Conservation (phyloP, 2,329 filamentous ascomycete genomes). For the Acephala macrosclerotiorum region DNA sequence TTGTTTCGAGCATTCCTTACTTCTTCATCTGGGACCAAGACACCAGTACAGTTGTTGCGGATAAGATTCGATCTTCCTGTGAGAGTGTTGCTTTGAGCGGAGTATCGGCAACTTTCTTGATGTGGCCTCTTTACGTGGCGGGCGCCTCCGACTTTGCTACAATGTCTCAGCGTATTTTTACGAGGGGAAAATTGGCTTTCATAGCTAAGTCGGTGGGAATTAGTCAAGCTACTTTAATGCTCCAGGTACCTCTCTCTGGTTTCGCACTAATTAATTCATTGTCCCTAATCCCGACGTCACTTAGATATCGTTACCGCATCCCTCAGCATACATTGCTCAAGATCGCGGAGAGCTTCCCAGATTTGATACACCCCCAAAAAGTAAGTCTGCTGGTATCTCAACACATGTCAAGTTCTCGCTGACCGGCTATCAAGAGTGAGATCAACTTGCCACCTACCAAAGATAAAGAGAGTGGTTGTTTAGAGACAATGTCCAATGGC, state of each 20-base stretch:
- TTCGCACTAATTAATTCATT: background rate
- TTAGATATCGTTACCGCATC: background rate
- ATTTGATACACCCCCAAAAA: too few relatives aligned
- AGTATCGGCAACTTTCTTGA: conserved; percentile 63
- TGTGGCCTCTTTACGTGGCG: conserved; percentile 62
- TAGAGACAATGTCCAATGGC: too few relatives aligned
- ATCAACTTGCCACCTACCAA: too few relatives aligned
- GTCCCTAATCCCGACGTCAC: background rate
- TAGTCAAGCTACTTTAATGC: conserved; percentile 59
- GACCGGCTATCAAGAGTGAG: too few relatives aligned
- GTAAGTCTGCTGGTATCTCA: background rate
- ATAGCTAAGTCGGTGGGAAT: conserved; percentile 62
- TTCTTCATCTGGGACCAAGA: conserved; percentile 63
- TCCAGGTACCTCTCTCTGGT: conserved; percentile 49
- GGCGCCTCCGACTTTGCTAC: conserved; percentile 63
- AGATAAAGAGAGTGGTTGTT: too few relatives aligned
- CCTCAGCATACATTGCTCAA: background rate
- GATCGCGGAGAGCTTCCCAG: too few relatives aligned
- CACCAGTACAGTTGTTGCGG: conserved; percentile 40
- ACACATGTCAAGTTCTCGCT: background rate
- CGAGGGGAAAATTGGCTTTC: conserved; percentile 57
- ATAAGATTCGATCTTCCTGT: background rate
- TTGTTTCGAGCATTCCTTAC: conserved; percentile 64
- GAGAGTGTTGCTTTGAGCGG: conserved; percentile 49
- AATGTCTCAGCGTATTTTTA: conserved; percentile 61